These are phyloP conservation scores for Escovopsis weberi DNA, from an alignment of 2,329 filamentous ascomycete genomes.

Conservation along the genomic window DNA sequence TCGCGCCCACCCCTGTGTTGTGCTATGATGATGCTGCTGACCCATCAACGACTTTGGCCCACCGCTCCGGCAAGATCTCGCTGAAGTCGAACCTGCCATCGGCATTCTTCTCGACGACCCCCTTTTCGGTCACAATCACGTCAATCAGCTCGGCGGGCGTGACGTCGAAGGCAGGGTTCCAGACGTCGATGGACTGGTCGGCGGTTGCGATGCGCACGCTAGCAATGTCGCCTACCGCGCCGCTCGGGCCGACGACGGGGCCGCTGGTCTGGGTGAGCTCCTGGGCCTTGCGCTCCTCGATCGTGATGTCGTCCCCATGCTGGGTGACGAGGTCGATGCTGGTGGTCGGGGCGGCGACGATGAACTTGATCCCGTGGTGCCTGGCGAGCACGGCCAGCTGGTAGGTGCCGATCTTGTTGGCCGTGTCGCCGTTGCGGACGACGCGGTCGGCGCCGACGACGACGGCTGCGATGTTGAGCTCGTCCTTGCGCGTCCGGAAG, in stretches of 20 bases:
- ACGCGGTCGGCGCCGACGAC: conserved; percentile 93
- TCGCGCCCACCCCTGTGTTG: too few species aligned
- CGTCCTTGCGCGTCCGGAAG: conserved; percentile 46
- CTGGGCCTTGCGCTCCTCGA: conserved; percentile 69
- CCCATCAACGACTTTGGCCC: conserved; percentile 21
- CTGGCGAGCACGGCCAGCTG: conserved; percentile 78
- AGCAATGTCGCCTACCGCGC: conserved; percentile 44
- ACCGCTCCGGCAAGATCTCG: conserved; percentile 40
- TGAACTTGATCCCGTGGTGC: conserved; percentile 80
- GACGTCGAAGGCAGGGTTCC: conserved; percentile 96
- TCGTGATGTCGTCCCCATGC: conserved; percentile 67
- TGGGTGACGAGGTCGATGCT: conserved; percentile 78
- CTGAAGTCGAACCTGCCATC: conserved; percentile 56
- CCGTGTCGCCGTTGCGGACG: conserved; percentile 90
- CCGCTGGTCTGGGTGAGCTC: conserved; percentile 81
- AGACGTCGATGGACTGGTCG: conserved; percentile 63
- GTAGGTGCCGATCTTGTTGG: conserved; percentile 98
- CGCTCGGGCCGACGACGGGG: conserved; percentile 50
- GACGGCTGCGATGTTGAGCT: conserved; percentile 64
- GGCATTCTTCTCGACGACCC: conserved; percentile 63
- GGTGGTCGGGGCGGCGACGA: conserved; percentile 88
- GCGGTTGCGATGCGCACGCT: conserved; percentile 69
- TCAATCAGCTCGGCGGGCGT: conserved; percentile 83
- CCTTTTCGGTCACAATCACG: conserved; percentile 84
- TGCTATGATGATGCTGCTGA: background rate